Base-by-base conservation (phyloP, 352 stramenopile genomes). In the Globisporangium acanthophoron region DNA sequence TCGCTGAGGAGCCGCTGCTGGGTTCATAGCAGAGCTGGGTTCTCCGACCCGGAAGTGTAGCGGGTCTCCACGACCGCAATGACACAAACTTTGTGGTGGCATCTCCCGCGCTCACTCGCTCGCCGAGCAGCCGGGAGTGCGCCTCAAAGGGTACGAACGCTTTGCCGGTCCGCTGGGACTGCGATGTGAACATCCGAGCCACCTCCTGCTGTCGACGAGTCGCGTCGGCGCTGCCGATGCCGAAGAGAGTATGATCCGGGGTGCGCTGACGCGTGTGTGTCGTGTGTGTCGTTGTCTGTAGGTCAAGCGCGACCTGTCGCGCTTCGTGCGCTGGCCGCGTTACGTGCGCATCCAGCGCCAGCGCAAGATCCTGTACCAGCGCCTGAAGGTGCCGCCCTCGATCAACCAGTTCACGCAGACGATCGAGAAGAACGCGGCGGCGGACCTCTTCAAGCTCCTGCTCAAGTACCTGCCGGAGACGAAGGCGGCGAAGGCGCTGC, bases 331-430 rank as follows among this genome's bases (percentile, higher is more conserved):
- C 67, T 99, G 97, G 97, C 97, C 97, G 55, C 87, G 93, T 71
- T 99, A 99, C 80, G 96, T 99, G 56, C 92, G 97, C 61, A 85
- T 99, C 64, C 97, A 99, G 87, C 93, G 97, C 73, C 97, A 99
- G 85, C 91, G 96, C 69, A 98, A 99, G 76, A 94, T 99, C 54
- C 77, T 99, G 59, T 97, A 98, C 80, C 94, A 99, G 76, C 96
- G 97, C 68, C 81, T 99, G 33, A 99, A 99, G 84, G 96, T 99
- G 49, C 97, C 97, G 58, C 97, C 97, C 61, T 94, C 94, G 73
- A 92, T 99, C 73, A 98, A 99, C 83, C 97, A 99, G 84, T 99
- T 99, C 87, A 94, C 83, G 69, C 97, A 99, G 82, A 93, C 92
- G 56, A 67, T 99, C 62, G 90, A 98, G 61, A 99, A 99, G 92